Conservation (phyloP, 2,329 filamentous ascomycete genomes). For the Fusarium sp. region DNA sequence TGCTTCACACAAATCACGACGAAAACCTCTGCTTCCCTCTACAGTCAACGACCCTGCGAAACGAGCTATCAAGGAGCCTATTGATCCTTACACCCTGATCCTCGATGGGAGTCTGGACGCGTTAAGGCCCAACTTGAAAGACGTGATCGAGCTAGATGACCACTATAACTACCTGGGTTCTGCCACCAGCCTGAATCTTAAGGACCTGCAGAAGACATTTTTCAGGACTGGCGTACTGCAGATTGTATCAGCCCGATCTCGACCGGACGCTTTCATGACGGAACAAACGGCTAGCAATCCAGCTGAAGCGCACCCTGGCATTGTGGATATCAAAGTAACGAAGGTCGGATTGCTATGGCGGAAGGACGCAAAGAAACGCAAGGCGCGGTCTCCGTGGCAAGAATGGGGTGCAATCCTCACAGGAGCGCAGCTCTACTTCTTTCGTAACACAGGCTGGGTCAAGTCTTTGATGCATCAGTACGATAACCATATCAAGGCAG, state of each 20-base stretch:
- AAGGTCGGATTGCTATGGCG: conserved; percentile 96
- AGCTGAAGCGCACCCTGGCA: conserved; percentile 86
- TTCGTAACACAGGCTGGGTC: conserved; percentile 92
- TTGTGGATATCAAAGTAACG: conserved; percentile 97
- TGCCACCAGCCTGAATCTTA: conserved; percentile 79
- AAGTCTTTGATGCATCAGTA: conserved; percentile 92
- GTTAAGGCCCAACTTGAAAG: conserved; percentile 86
- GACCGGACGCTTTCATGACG: conserved; percentile 94
- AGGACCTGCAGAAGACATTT: conserved; percentile 87
- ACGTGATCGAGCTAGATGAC: conserved; percentile 93
- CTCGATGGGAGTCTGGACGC: conserved; percentile 88
- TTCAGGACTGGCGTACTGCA: conserved; percentile 92
- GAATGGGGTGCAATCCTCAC: conserved; percentile 98
- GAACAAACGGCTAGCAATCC: conserved; percentile 88
- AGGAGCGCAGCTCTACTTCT: conserved; percentile 97
- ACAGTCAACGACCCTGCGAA: conserved; percentile 66
- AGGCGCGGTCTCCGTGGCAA: conserved; percentile 95
- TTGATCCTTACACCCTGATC: conserved; percentile 95
- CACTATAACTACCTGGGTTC: conserved; percentile 90
- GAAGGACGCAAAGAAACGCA: conserved; percentile 94
- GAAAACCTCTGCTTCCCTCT: conserved; percentile 76
- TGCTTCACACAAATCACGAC: conserved; percentile 77
- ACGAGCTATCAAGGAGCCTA: conserved; percentile 80
- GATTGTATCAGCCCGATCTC: conserved; percentile 92
- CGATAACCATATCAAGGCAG: conserved; percentile 83